phyloP scores from a whole-genome alignment of 2,329 filamentous ascomycete genomes.

The Phaeomoniella chlamydospora region DNA sequence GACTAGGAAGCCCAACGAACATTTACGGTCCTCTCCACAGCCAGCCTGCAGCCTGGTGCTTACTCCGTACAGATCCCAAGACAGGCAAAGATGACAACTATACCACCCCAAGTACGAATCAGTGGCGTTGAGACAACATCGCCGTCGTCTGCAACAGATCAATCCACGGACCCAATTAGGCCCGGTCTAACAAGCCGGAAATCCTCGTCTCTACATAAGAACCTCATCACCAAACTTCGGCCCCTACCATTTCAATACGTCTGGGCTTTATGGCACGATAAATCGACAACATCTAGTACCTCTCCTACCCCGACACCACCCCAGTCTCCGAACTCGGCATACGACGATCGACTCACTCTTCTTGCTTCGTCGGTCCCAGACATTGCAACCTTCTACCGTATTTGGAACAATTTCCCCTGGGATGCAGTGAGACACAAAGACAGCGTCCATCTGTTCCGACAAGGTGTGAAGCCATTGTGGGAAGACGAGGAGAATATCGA shows the following conservation, averaged over 20 bases:
- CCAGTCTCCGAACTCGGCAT: constrained; percentile 8
- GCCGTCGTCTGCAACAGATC: constrained; percentile 7
- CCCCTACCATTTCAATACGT: constrained; percentile 31
- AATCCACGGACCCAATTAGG: constrained; percentile 1
- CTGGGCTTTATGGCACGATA: constrained; percentile 34
- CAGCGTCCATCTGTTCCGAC: constrained; percentile 66
- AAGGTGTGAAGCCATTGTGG: constrained; percentile 63
- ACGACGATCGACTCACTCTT: constrained; percentile 19
- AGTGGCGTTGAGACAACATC: constrained; percentile 11
- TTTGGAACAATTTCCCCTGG: constrained; percentile 69
- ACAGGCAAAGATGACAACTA: background rate
- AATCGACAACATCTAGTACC: constrained; percentile 12
- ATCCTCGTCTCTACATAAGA: constrained; percentile 21
- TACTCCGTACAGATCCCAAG: too few relatives aligned
- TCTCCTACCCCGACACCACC: background rate
- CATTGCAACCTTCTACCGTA: constrained; percentile 52
- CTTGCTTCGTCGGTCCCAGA: constrained; percentile 25
- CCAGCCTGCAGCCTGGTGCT: too few relatives aligned
- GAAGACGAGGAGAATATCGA: constrained; percentile 75
- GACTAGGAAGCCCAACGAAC: too few relatives aligned
- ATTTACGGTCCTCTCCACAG: too few relatives aligned
- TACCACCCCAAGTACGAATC: constrained; percentile 5
- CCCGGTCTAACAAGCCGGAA: constrained; percentile 14
- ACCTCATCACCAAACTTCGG: constrained; percentile 28
- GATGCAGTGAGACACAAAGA: constrained; percentile 63